phyloP scores from a whole-genome alignment of 2,329 filamentous ascomycete species.

The Fusarium nygamai region DNA sequence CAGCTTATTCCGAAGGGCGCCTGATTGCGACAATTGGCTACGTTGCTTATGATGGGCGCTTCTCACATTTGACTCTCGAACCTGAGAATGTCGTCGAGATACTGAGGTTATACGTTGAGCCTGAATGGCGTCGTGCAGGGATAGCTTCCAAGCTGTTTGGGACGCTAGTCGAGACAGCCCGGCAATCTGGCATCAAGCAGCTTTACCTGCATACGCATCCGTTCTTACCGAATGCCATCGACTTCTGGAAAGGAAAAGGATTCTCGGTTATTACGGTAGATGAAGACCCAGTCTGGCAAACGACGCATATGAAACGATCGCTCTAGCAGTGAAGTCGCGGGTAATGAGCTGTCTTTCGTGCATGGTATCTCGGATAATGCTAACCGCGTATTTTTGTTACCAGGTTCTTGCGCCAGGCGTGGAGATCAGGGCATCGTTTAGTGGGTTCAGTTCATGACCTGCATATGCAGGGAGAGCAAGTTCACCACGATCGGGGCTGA shows the following conservation, averaged over 20 bases:
- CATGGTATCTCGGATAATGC: neutral
- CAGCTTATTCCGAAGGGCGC: constrained; percentile 14
- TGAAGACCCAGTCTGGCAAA: constrained; percentile 42
- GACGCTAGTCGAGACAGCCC: constrained; percentile 25
- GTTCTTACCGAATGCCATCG: constrained; percentile 39
- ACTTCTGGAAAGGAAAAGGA: constrained; percentile 42
- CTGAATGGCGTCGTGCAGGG: constrained; percentile 40
- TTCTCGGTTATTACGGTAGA: constrained; percentile 36
- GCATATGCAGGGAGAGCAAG: neutral
- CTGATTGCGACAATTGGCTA: constrained; percentile 43
- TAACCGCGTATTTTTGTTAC: neutral
- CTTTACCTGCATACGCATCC: constrained; percentile 46
- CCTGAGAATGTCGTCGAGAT: constrained; percentile 38
- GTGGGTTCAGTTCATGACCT: neutral
- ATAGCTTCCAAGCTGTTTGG: constrained; percentile 40
- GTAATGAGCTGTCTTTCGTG: too few species aligned
- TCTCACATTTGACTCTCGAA: constrained; percentile 34
- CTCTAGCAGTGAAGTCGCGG: neutral
- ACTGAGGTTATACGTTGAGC: constrained; percentile 42
- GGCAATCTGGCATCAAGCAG: constrained; percentile 16
- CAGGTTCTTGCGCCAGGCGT: neutral
- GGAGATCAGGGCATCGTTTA: neutral
- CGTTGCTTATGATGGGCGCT: constrained; percentile 40
- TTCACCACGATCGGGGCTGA: neutral
- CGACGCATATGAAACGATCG: constrained; percentile 40